Evolutionary conservation across 179 eudicot species (phyloP).

Genomic region (Sideroxylon spinosum): DNA sequence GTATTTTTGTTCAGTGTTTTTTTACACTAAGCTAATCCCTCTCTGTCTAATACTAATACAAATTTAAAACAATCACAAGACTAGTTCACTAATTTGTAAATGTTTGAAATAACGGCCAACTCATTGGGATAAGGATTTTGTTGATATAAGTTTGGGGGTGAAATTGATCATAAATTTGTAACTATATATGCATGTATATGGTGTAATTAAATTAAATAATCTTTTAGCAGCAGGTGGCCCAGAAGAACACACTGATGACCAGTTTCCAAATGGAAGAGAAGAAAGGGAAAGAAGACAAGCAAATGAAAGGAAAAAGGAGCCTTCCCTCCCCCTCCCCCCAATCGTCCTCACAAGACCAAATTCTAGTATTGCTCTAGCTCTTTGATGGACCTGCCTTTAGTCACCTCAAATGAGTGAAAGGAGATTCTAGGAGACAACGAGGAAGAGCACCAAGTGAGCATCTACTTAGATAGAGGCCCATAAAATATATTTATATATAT

Average conservation of each 20-base stretch:
- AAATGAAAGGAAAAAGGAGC: constrained; percentile 7
- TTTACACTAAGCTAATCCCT: too few relatives aligned
- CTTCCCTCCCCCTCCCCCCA: background rate
- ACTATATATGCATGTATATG: too few relatives aligned
- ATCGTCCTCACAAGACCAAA: constrained; percentile 1
- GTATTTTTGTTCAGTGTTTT: too few relatives aligned
- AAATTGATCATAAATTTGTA: too few relatives aligned
- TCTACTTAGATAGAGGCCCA: constrained; percentile 19
- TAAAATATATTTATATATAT: too few relatives aligned
- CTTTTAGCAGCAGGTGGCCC: background rate
- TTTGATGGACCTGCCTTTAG: background rate
- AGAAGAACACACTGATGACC: background rate
- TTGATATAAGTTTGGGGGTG: too few relatives aligned
- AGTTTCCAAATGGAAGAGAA: background rate
- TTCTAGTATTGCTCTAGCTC: background rate
- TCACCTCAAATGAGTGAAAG: constrained; percentile 11
- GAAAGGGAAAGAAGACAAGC: constrained; percentile 3
- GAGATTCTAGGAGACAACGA: constrained; percentile 8
- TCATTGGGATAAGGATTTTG: too few relatives aligned
- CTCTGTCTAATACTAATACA: too few relatives aligned
- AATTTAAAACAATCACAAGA: too few relatives aligned
- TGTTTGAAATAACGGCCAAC: too few relatives aligned
- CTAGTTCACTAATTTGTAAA: too few relatives aligned
- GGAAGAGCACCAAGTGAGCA: constrained; percentile 22
- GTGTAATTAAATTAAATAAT: too few relatives aligned